phyloP scores from a whole-genome alignment of 106 monocot species.

The Platanthera guangdongensis region DNA sequence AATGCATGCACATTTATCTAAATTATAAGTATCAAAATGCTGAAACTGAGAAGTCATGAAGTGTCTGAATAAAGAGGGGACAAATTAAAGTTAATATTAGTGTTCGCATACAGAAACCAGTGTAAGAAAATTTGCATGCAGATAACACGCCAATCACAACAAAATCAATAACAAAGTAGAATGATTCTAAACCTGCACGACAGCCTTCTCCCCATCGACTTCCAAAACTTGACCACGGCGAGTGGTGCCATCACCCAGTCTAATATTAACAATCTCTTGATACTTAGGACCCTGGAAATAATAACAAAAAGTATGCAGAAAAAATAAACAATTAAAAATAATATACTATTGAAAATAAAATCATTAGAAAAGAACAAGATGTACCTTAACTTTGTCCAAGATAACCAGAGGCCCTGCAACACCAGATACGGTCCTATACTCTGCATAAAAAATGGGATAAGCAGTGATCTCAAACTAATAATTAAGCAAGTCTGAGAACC shows the following conservation, averaged over 20 bases:
- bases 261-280: conserved; percentile 97
- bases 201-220: conserved; percentile 98
- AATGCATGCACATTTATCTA: background rate
- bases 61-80: too few species aligned
- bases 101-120: background rate
- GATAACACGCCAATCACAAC: background rate
- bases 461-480: background rate
- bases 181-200: conserved; percentile 71
- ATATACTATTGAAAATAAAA: background rate
- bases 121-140: background rate
- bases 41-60: background rate
- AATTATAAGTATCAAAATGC: background rate
- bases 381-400: conserved; percentile 98
- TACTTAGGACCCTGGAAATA: conserved; percentile 82
- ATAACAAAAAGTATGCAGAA: background rate
- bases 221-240: conserved; percentile 98
- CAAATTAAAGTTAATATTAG: too few species aligned
- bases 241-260: conserved; percentile 91
- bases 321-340: background rate
- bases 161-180: background rate
- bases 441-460: conserved; percentile 24
- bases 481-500: background rate
- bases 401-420: conserved; percentile 98
- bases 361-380: conserved; percentile 4
- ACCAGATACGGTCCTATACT: conserved; percentile 94